Evolutionary conservation across 768 basidiomycete species (phyloP).

Genomic region (Boletus rex-veris): DNA sequence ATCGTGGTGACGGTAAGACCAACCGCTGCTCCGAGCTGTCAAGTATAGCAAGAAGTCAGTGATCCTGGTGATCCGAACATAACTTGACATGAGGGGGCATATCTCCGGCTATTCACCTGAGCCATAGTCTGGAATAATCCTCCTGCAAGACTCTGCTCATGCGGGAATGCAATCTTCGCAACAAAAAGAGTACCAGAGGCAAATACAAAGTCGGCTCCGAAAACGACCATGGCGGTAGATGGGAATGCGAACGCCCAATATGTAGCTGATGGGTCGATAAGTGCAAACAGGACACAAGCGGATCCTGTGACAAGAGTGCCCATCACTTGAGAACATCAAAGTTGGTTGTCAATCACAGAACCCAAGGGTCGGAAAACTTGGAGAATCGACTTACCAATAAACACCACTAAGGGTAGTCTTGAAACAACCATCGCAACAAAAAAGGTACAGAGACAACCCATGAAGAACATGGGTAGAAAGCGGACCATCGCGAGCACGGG

Average conservation of each 20-base stretch:
- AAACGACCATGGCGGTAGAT: constrained; percentile 56
- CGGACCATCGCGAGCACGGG: constrained; percentile 64
- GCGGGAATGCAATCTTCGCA: constrained; percentile 58
- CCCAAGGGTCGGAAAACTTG: too few relatives aligned
- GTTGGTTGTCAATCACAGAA: neutral
- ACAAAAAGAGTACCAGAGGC: constrained; percentile 71
- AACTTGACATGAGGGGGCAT: neutral
- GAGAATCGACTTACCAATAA: constrained; percentile 46
- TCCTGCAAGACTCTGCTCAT: constrained; percentile 75
- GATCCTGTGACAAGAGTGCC: constrained; percentile 58
- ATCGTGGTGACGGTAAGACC: constrained; percentile 73
- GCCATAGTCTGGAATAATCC: constrained; percentile 79
- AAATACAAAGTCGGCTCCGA: constrained; percentile 79
- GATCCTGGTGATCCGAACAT: neutral
- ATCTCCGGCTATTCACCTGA: constrained; percentile 41
- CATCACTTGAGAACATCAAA: constrained; percentile 28
- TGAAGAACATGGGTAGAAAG: constrained; percentile 67
- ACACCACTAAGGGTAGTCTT: constrained; percentile 50
- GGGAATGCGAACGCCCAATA: constrained; percentile 82
- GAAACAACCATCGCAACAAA: constrained; percentile 59
- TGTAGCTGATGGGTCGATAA: constrained; percentile 51
- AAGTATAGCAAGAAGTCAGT: neutral
- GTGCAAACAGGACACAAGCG: constrained; percentile 64
- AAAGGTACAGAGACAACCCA: constrained; percentile 61
- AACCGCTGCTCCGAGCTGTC: constrained; percentile 62